Conservation (phyloP, 2,329 filamentous ascomycete species). For the Cordyceps sp. region DNA sequence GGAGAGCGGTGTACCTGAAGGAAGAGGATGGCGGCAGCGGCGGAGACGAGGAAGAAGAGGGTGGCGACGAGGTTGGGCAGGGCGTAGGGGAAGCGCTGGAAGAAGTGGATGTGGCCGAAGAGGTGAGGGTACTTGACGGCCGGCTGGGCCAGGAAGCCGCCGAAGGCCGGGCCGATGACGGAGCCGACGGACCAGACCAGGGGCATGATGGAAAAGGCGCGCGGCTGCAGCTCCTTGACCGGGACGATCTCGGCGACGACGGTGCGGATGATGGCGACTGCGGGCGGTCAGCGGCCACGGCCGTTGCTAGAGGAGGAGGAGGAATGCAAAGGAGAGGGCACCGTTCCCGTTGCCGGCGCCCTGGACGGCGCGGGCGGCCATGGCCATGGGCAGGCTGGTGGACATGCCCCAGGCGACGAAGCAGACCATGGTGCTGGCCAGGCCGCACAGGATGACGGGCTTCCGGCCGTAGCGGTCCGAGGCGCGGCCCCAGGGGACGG, state of each 20-base stretch:
- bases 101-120: slow-evolving; percentile 50
- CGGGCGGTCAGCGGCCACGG: not conserved
- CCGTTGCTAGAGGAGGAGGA: slow-evolving; percentile 6
- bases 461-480: slow-evolving; percentile 74
- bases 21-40: slow-evolving; percentile 60
- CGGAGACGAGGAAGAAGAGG: slow-evolving; percentile 61
- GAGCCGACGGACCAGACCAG: slow-evolving; percentile 75
- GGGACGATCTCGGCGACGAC: slow-evolving; percentile 90
- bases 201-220: slow-evolving; percentile 87
- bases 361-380: slow-evolving; percentile 59
- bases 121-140: slow-evolving; percentile 54
- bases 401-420: slow-evolving; percentile 77
- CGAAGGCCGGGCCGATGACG: slow-evolving; percentile 76
- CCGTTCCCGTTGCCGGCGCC: slow-evolving; percentile 78
- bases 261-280: slow-evolving; percentile 78
- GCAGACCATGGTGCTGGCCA: slow-evolving; percentile 65
- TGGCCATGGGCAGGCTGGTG: slow-evolving; percentile 61
- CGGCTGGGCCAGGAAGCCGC: slow-evolving; percentile 73
- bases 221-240: slow-evolving; percentile 69
- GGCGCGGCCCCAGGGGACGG: slow-evolving; percentile 58
- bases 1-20: slow-evolving; percentile 52
- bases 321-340: slow-evolving; percentile 21
- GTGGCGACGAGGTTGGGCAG: slow-evolving; percentile 71
- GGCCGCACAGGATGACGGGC: slow-evolving; percentile 57
- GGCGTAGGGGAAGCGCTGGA: slow-evolving; percentile 64